phyloP scores from a whole-genome alignment of 495 filamentous ascomycete species.

The Xylaria scruposa region DNA sequence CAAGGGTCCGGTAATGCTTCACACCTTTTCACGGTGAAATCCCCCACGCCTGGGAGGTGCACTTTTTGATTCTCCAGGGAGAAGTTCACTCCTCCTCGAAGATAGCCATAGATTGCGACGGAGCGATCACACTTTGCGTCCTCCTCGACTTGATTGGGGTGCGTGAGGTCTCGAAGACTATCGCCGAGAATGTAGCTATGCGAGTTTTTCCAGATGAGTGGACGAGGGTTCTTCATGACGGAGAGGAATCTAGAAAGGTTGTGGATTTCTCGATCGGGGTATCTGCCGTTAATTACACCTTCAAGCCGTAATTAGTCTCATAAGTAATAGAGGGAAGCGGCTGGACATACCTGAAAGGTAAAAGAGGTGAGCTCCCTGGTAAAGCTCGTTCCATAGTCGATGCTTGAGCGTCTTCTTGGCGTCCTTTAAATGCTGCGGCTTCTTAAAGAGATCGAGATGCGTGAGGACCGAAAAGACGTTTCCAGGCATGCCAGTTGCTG shows the following conservation, averaged over 20 bases:
- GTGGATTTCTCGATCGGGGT: constrained; percentile 95
- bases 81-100: constrained; percentile 98
- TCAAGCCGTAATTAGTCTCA: constrained; percentile 66
- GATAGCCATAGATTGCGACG: constrained; percentile 89
- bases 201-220: constrained; percentile 93
- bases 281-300: constrained; percentile 95
- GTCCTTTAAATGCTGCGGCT: constrained; percentile 83
- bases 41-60: constrained; percentile 94
- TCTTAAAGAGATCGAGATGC: constrained; percentile 93
- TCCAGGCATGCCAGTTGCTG: constrained; percentile 92
- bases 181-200: constrained; percentile 94
- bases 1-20: constrained; percentile 93
- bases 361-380: constrained; percentile 95
- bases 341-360: constrained; percentile 68
- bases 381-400: constrained; percentile 94
- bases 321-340: neutral
- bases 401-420: constrained; percentile 97
- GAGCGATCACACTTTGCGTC: constrained; percentile 88
- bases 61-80: constrained; percentile 83
- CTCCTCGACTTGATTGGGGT: constrained; percentile 86
- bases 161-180: constrained; percentile 91
- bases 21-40: constrained; percentile 81
- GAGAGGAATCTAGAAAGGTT: constrained; percentile 93
- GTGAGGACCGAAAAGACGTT: constrained; percentile 98
- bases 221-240: constrained; percentile 98